A percentile compares a stretch with the other conserved stretches of the same genome.
These are phyloP conservation scores for Curvularia sp. DNA, from an alignment of 2,329 filamentous ascomycete species.

Conservation along the genomic window DNA sequence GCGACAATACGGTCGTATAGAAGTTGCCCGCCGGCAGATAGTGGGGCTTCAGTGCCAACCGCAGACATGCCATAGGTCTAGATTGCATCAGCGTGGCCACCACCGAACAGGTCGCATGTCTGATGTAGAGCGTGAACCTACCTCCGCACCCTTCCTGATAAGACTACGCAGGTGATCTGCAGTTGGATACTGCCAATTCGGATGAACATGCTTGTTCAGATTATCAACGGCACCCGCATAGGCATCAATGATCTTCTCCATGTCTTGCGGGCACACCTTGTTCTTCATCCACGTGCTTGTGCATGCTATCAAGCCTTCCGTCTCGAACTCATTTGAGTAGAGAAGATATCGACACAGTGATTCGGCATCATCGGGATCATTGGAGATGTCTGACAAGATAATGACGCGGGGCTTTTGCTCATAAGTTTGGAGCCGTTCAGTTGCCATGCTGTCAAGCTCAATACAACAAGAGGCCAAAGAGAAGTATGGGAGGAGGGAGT, in stretches of 20 bases:
- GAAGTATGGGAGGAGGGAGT: not conserved
- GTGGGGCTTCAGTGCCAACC: conserved; percentile 38
- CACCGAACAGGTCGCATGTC: not conserved
- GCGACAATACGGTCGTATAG: conserved; percentile 54
- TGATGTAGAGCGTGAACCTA: conserved; percentile 12
- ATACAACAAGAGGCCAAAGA: not conserved
- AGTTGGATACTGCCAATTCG: conserved; percentile 41
- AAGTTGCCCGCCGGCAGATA: conserved; percentile 56
- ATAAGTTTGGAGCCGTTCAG: conserved; percentile 38
- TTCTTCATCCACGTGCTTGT: conserved; percentile 53
- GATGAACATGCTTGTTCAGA: conserved; percentile 58
- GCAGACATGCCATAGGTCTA: conserved; percentile 52
- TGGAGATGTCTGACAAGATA: conserved; percentile 52
- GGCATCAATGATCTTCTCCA: conserved; percentile 47
- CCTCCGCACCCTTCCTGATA: conserved; percentile 45
- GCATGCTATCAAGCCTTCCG: conserved; percentile 50
- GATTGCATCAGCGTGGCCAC: conserved; percentile 1
- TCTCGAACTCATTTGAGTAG: conserved; percentile 51
- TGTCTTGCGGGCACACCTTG: conserved; percentile 44
- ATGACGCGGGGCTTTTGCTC: conserved; percentile 50
- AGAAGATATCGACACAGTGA: conserved; percentile 50
- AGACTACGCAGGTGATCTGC: conserved; percentile 36
- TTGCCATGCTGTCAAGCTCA: conserved; percentile 30
- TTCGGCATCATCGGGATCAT: conserved; percentile 52
- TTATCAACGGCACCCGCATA: conserved; percentile 52